Evolutionary conservation across 352 stramenopile genomes (phyloP).

Genomic region (Elongisporangium prolatum): DNA sequence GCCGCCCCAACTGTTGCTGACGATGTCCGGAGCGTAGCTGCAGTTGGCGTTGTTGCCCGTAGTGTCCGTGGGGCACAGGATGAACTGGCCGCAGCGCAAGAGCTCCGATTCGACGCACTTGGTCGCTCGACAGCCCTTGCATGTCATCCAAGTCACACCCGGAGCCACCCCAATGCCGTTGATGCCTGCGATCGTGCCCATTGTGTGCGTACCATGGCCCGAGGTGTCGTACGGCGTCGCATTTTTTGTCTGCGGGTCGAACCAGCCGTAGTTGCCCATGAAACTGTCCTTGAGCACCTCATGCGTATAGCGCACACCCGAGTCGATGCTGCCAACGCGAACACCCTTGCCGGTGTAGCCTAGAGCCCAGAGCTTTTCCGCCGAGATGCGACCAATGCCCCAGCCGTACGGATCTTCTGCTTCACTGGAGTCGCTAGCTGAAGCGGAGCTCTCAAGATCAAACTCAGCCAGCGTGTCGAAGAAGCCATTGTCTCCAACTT

Average conservation of each 20-base stretch:
- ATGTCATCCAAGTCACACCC: conserved; percentile 20
- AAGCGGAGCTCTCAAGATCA: conserved; percentile 11
- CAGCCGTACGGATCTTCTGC: conserved; percentile 14
- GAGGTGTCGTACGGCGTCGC: conserved; percentile 15
- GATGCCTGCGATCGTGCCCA: conserved; percentile 13
- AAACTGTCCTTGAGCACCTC: conserved; percentile 20
- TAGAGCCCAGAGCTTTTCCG: conserved; percentile 26
- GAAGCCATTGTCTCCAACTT: too few species aligned
- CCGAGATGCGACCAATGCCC: conserved; percentile 28
- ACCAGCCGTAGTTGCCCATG: conserved; percentile 22
- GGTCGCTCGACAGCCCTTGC: conserved; percentile 14
- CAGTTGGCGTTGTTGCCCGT: conserved; percentile 28
- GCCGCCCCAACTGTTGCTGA: conserved; percentile 52
- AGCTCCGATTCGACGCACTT: conserved; percentile 26
- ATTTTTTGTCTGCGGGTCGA: conserved; percentile 25
- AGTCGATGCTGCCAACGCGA: conserved; percentile 34
- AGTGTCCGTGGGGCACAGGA: conserved; percentile 42
- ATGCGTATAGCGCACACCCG: conserved; percentile 29
- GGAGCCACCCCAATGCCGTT: conserved; percentile 23
- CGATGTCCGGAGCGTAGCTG: conserved; percentile 33
- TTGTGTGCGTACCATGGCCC: conserved; percentile 25
- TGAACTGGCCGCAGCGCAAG: conserved; percentile 45
- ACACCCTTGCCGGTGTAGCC: conserved; percentile 21
- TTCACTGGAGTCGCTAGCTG: not conserved
- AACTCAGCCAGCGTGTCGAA: conserved; percentile 11